Evolutionary conservation across 768 basidiomycete species (phyloP), one percentile per base, ranked within the genome.

Genomic region (Dacryopinax primogenitus): DNA sequence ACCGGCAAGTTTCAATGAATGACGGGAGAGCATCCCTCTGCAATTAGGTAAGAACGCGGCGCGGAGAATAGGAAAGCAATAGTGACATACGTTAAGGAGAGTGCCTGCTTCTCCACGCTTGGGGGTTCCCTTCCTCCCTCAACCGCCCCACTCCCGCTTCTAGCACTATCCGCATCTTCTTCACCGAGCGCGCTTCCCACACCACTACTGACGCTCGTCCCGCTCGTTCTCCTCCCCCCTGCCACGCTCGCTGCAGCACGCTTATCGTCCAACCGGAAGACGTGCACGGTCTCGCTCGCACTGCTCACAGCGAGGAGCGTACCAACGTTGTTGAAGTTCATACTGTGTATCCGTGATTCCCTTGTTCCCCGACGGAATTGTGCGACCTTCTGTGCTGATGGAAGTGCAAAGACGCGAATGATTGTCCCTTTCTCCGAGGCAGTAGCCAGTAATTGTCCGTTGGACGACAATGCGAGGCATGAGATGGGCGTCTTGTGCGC

Each of bases 401-500:
- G 95, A 15, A 96, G 79, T 58, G 84, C 83, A 83, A 93, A 98
- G 1, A 98, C 93, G 45, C 96, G 84, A 64, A 99, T 95, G 68
- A 98, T 92, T 4, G 96, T 99, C 15, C 96, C 96, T 73, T 94
- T 95, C 47, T 94, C 92, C 1, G 87, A 89, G 15, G 92, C 86
- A 4, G 95, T 94, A 23, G 95, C 96, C 41, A 99, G 85, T 64
- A 97, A 80, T 0, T 90, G 90, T 13, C 95, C 95, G 0, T 86
- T 81, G 1, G 84, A 81, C 75, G 94, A 95, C 75, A 99, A 83
- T 4, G 89, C 80, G 58, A 98, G 80, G 71, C 85, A 85, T 7
- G 93, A 89, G 67, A 99, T 86, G 3, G 95, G 91, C 0, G 92
- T 77, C 76, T 97, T 97, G 78, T 99, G 96, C 18, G 96, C 96